Evolutionary conservation across 208 protist species (phyloP).

Genomic region (Novymonas esmeraldas): DNA sequence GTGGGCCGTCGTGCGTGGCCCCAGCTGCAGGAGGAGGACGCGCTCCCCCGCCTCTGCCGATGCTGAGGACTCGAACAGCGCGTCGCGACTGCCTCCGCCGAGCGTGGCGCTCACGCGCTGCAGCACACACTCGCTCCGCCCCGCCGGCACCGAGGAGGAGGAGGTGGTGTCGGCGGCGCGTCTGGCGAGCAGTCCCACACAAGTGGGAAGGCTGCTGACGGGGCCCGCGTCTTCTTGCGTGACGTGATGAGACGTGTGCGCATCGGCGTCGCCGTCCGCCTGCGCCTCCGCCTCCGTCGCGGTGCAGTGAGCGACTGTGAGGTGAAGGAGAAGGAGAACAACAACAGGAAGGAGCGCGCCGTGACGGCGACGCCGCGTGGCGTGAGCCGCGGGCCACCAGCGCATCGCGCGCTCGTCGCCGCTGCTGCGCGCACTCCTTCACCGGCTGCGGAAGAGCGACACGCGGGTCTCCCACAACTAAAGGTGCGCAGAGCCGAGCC

Average conservation of each 20-base stretch:
- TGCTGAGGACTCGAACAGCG: background rate
- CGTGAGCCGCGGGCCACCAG: background rate
- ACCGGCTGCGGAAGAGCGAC: too few species aligned
- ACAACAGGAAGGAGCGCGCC: too few species aligned
- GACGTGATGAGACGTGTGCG: too few species aligned
- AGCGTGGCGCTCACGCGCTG: constrained; percentile 1
- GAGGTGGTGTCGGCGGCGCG: background rate
- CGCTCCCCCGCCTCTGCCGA: background rate
- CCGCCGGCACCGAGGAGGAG: background rate
- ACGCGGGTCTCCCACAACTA: too few species aligned
- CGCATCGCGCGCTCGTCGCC: too few species aligned
- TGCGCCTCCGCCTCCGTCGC: background rate
- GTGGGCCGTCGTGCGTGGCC: constrained; percentile 6
- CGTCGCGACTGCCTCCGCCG: background rate
- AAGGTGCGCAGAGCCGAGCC: too few species aligned
- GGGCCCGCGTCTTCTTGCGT: background rate
- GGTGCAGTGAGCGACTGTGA: background rate
- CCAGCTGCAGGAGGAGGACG: constrained; percentile 4
- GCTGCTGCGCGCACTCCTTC: too few species aligned
- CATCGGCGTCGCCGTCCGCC: background rate
- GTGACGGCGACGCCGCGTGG: background rate
- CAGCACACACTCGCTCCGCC: background rate
- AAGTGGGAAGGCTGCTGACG: background rate
- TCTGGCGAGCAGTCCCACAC: constrained; percentile 2
- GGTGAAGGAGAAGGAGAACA: too few species aligned